A percentile compares a stretch with the other conserved stretches of the same genome.
Conservation (phyloP, 306 rosid genomes). For the Prunus fruticosa region DNA sequence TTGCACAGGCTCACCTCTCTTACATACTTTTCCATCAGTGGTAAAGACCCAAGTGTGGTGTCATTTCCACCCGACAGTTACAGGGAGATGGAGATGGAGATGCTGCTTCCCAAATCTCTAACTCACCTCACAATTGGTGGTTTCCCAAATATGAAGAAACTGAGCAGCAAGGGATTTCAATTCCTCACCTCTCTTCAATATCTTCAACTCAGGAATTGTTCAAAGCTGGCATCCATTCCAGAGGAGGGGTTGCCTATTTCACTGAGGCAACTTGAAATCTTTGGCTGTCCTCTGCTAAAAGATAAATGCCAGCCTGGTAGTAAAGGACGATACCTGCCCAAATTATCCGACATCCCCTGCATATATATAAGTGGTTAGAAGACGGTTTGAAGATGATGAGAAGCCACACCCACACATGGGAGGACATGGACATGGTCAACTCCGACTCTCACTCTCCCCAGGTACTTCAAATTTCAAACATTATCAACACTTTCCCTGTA, state of each 20-base stretch:
- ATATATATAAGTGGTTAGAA: no score
- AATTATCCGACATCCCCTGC: no score
- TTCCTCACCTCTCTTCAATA: conserved; percentile 1
- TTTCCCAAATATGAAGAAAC: conserved; percentile 14
- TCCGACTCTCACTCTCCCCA: no score
- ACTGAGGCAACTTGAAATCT: background rate
- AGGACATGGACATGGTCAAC: no score
- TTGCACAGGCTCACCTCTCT: no score
- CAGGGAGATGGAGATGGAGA: background rate
- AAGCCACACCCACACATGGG: no score
- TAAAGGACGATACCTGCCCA: no score
- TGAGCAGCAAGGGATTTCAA: conserved; percentile 9
- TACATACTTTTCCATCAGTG: rapidly evolving
- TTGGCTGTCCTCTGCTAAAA: background rate
- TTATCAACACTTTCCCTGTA: no score
- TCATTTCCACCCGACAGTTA: conserved; percentile 9
- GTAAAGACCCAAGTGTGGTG: background rate
- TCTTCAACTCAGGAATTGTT: rapidly evolving
- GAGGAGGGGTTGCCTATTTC: conserved; percentile 23
- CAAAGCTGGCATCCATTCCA: conserved; percentile 9
- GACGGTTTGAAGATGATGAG: no score
- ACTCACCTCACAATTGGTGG: rapidly evolving
- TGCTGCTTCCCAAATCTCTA: conserved; percentile 18
- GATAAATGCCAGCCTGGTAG: background rate
- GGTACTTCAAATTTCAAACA: no score